Percentiles rank a stretch among this genome's conserved stretches.
Evolutionary conservation across 768 basidiomycete genomes (phyloP).

Genomic region (Antrodiella citrinella): DNA sequence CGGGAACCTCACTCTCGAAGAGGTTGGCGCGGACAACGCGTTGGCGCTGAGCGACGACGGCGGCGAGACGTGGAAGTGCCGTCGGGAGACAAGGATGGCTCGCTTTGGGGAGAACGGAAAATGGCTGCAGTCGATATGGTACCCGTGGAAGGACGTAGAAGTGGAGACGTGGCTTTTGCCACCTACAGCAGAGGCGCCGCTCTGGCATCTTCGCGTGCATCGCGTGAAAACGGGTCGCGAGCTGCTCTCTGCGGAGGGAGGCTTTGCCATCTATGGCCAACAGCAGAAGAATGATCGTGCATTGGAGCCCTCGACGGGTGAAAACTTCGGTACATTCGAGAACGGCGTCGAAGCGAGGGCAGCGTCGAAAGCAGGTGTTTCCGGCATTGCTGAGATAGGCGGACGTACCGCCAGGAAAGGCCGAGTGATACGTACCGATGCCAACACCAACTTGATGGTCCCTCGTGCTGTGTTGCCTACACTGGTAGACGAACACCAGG

Average conservation of each 20-base stretch:
- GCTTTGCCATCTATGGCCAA: constrained; percentile 66
- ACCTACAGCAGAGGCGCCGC: constrained; percentile 43
- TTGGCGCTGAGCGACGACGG: constrained; percentile 63
- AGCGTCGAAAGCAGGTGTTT: constrained; percentile 51
- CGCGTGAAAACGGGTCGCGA: constrained; percentile 44
- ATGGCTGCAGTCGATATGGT: constrained; percentile 65
- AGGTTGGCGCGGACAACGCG: constrained; percentile 63
- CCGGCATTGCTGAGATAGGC: constrained; percentile 49
- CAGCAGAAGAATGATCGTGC: constrained; percentile 45
- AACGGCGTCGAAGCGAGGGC: constrained; percentile 41
- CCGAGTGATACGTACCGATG: constrained; percentile 53
- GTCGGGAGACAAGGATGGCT: constrained; percentile 56
- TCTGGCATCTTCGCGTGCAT: constrained; percentile 68
- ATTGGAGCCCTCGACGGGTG: constrained; percentile 36
- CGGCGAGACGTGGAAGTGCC: constrained; percentile 67
- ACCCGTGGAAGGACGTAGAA: constrained; percentile 63
- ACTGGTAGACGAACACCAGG: constrained; percentile 39
- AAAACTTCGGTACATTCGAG: constrained; percentile 42
- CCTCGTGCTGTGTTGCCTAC: constrained; percentile 63
- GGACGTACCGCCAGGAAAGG: constrained; percentile 24
- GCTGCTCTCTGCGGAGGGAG: constrained; percentile 58
- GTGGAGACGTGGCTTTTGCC: constrained; percentile 74
- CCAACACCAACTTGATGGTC: constrained; percentile 65
- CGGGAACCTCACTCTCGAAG: constrained; percentile 53
- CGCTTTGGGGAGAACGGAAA: constrained; percentile 32